Base-by-base conservation (phyloP, 2,329 filamentous ascomycete species). In the Dothideomycetes sp. region DNA sequence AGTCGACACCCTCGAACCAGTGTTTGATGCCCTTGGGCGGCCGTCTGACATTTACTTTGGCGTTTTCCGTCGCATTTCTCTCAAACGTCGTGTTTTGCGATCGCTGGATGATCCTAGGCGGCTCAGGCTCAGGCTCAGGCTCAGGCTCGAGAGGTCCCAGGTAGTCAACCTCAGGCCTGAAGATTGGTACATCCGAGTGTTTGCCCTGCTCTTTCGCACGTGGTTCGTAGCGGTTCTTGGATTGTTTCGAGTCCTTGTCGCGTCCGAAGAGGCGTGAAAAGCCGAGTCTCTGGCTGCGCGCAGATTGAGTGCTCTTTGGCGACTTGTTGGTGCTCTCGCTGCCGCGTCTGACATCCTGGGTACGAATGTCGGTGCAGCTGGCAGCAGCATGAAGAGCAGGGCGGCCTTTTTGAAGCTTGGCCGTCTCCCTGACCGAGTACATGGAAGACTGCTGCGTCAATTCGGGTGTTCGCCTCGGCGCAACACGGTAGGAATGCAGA, bases 1-100 rank as follows among this genome's bases (percentile, higher is more conserved):
- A 48, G 29, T 56, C 58, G 9, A 67, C 52, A 3, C 59, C 66
- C 40, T 70, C 67, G 41, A 70, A 70, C 67, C 67, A 70, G 44
- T 70, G 63, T 43, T 68, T 56, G 19, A 68, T 65, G 5, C 66
- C 66, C 36, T 62, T 65, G 4, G 66, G 66, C 12, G 66, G 66
- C 24, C 65, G 55, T 27, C 64, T 56, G 14, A 69, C 59, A 41
- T 69, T 59, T 18, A 64, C 57, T 50, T 70, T 70, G 40, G 64
- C 58, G 47, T 57, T 63, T 44, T 68, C 65, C 47, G 60, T 65
- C 29, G 58, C 52, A 35, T 65, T 62, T 19, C 56, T 55, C 40
- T 55, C 55, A 42, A 55, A 53, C 5, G 49, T 37, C 43, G 34
- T 39, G 19, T 15, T 27, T 40, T 14, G 22, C 34, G 40, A 42